Evolutionary conservation across 2,329 filamentous ascomycete species (phyloP).

Genomic region (Epichloe scottii): DNA sequence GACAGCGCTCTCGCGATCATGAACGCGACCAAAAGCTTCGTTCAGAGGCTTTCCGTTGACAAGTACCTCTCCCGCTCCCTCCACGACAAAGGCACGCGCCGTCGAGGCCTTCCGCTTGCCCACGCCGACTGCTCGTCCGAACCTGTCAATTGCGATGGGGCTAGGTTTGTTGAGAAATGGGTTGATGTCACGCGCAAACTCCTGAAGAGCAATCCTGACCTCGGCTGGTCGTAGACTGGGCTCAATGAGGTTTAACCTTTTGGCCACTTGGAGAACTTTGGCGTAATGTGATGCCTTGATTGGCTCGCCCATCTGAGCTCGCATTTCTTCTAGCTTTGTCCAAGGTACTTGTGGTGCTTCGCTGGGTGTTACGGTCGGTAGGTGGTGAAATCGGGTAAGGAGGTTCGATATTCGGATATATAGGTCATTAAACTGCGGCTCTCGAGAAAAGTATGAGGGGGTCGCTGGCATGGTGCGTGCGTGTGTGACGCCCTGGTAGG

Average conservation of each 20-base stretch:
- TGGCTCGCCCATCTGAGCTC: slow-evolving; percentile 54
- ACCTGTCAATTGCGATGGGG: slow-evolving; percentile 56
- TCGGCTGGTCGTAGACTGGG: slow-evolving; percentile 61
- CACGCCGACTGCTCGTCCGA: slow-evolving; percentile 66
- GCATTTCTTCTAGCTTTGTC: slow-evolving; percentile 68
- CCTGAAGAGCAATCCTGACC: slow-evolving; percentile 49
- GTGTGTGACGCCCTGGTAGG: slow-evolving; percentile 27
- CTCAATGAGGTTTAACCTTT: slow-evolving; percentile 75
- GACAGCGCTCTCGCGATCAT: slow-evolving; percentile 87
- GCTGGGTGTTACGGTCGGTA: slow-evolving; percentile 54
- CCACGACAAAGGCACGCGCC: slow-evolving; percentile 77
- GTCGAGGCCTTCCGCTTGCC: slow-evolving; percentile 80
- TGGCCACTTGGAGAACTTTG: slow-evolving; percentile 61
- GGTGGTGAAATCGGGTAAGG: slow-evolving; percentile 54
- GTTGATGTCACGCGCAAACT: slow-evolving; percentile 66
- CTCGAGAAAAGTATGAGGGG: slow-evolving; percentile 88
- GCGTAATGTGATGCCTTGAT: slow-evolving; percentile 69
- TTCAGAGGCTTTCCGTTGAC: slow-evolving; percentile 82
- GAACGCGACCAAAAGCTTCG: slow-evolving; percentile 72
- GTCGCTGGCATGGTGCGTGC: slow-evolving; percentile 73
- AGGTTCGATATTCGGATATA: slow-evolving; percentile 62
- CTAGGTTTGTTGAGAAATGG: slow-evolving; percentile 52
- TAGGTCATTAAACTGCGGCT: slow-evolving; percentile 75
- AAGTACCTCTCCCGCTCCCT: slow-evolving; percentile 80
- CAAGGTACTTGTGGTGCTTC: slow-evolving; percentile 66